Evolutionary conservation across 1,284 basidiomycete genomes (phyloP), one percentile per base, ranked within the genome.

Genomic region (Cutaneotrichosporon curvatum): DNA sequence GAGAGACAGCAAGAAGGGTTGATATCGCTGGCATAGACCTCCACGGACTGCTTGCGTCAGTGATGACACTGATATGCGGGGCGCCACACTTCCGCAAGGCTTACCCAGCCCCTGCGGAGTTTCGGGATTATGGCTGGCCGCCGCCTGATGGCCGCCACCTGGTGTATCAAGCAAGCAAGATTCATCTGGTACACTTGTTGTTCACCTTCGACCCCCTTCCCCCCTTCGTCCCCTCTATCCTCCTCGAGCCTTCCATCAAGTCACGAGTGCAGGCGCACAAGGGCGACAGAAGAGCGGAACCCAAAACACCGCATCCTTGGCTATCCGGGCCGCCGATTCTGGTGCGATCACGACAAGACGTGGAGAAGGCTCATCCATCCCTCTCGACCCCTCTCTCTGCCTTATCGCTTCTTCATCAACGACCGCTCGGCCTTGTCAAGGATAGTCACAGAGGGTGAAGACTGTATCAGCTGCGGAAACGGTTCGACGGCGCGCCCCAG

Each of bases 171-270:
- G 35, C 19, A 10, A 11, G 35, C 21, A 21, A 21, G 37, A 28
- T 12, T 7, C 8, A 20, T 38, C 37, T 22, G 20, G 20, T 15
- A 21, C 37, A 38, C 12, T 12, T 28, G 25, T 47, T 30, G 37
- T 47, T 33, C 28, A 25, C 37, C 30, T 32, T 16, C 44, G 4
- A 39, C 37, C 21, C 25, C 23, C 37, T 20, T 25, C n/a, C n/a
- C 38, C 16, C 20, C 18, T 15, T 37, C 31, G 22, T 23, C 33
- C 6, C 18, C 4, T 36, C 35, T 33, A 30, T 22, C 25, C 32
- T 20, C 12, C 23, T 19, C 32, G 38, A 39, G 44, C 37, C 40
- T 37, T 16, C n/a, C 42, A 35, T 46, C 37, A 30, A 33, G 18
- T 31, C 32, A 28, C 25, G 44, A 40, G 44, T 46, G 39, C 44